Percentiles rank a stretch among this genome's conserved stretches.
phyloP scores from a whole-genome alignment of 805 yeast genomes.

The Ogataea corticis region DNA sequence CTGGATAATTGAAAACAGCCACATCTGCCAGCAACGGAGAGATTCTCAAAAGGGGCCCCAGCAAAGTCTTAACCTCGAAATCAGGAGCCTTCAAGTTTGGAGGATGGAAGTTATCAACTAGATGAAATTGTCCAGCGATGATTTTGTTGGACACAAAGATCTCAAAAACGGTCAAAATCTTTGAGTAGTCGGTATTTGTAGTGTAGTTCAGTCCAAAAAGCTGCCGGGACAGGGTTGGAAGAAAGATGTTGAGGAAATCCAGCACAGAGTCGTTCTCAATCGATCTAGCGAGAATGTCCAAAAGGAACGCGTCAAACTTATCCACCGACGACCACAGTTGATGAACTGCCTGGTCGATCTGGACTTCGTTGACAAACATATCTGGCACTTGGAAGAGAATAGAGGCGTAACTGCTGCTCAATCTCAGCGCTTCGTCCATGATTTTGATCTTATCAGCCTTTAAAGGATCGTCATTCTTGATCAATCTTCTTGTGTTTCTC shows the following conservation, averaged over 20 bases:
- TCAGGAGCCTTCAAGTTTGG: conserved; percentile 49
- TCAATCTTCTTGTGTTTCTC: conserved; percentile 41
- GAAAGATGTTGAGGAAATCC: conserved; percentile 57
- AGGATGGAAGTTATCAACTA: conserved; percentile 54
- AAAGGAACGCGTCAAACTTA: conserved; percentile 45
- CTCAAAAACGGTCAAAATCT: conserved; percentile 56
- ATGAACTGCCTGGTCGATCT: conserved; percentile 31
- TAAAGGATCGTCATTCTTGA: conserved; percentile 42
- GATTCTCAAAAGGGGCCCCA: conserved; percentile 76
- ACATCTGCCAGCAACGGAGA: conserved; percentile 68
- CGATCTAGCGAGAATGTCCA: conserved; percentile 57
- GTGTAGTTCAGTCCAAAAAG: conserved; percentile 44
- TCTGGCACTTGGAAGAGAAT: conserved; percentile 72
- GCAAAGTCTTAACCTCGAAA: conserved; percentile 59
- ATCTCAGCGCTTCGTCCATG: conserved; percentile 49
- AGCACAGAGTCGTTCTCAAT: conserved; percentile 64
- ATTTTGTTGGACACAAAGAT: conserved; percentile 57
- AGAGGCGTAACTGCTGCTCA: conserved; percentile 61
- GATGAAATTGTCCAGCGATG: conserved; percentile 61
- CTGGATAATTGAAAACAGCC: conserved; percentile 46
- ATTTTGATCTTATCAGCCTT: conserved; percentile 39
- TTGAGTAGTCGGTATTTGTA: conserved; percentile 49
- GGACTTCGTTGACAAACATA: conserved; percentile 46
- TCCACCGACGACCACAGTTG: conserved; percentile 28
- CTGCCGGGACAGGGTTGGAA: conserved; percentile 44